phyloP scores from a whole-genome alignment of 371 early-diverging fungal genomes.

The Apophysomyces elegans region DNA sequence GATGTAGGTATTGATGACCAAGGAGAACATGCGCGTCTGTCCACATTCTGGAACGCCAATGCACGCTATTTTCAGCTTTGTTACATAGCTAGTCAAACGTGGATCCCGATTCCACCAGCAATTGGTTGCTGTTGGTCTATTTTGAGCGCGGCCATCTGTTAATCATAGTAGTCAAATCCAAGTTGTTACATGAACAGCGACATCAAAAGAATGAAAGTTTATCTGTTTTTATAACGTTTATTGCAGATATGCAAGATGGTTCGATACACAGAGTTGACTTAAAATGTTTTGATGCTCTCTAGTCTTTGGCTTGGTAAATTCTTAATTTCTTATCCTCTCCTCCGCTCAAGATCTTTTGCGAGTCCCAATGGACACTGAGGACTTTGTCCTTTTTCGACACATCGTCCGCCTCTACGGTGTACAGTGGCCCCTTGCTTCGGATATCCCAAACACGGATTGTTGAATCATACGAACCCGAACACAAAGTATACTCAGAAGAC shows the following conservation, averaged over 20 bases:
- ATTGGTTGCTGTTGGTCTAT: too few relatives aligned
- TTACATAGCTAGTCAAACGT: too few relatives aligned
- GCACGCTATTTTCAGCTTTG: too few relatives aligned
- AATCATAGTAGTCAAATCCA: too few relatives aligned
- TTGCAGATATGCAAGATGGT: background rate
- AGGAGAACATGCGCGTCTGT: too few relatives aligned
- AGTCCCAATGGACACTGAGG: constrained; percentile 80
- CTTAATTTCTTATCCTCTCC: constrained; percentile 85
- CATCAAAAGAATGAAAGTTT: too few relatives aligned
- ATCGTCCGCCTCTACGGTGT: constrained; percentile 59
- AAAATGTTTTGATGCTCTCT: background rate
- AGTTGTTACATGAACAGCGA: too few relatives aligned
- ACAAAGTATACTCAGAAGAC: constrained; percentile 73
- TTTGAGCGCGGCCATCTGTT: too few relatives aligned
- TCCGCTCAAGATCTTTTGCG: constrained; percentile 75
- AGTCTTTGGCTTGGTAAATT: constrained; percentile 63
- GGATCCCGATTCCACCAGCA: too few relatives aligned
- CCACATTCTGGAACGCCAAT: too few relatives aligned
- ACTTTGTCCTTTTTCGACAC: constrained; percentile 67
- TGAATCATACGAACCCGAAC: constrained; percentile 85
- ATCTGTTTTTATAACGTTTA: background rate
- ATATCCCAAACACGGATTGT: constrained; percentile 95
- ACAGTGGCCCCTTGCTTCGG: constrained; percentile 80
- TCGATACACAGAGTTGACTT: background rate
- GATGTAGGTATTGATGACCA: too few relatives aligned